Percentiles rank a stretch among this genome's conserved stretches.
Evolutionary conservation across 768 basidiomycete genomes (phyloP).

Genomic region (Lactarius hengduanensis): DNA sequence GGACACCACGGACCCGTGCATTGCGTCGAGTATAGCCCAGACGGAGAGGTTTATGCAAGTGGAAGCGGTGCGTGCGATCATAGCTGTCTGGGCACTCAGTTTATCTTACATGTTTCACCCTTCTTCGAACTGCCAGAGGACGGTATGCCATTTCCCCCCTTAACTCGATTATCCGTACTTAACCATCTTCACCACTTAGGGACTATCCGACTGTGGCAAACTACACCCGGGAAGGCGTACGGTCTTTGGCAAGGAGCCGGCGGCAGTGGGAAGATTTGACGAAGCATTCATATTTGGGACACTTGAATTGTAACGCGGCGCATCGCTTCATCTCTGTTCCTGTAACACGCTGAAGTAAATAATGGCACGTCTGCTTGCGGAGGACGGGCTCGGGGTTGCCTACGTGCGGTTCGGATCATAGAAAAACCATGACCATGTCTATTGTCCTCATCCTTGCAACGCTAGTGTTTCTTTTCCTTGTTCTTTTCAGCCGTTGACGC

Average conservation of each 20-base stretch:
- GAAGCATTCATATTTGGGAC: slow-evolving; percentile 5
- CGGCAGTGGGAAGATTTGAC: slow-evolving; percentile 40
- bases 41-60: slow-evolving; percentile 96
- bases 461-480: not conserved
- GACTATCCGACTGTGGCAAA: slow-evolving; percentile 97
- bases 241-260: slow-evolving; percentile 79
- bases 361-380: not conserved
- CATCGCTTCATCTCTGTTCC: slow-evolving; percentile 15
- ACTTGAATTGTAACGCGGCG: slow-evolving; percentile 19
- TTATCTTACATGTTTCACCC: slow-evolving; percentile 20
- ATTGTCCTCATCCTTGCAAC: not conserved
- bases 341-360: slow-evolving; percentile 11
- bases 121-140: slow-evolving; percentile 53
- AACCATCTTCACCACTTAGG: slow-evolving; percentile 43
- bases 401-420: not conserved
- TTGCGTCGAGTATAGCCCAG: slow-evolving; percentile 89
- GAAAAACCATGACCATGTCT: not conserved
- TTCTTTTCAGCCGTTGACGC: not conserved
- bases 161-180: slow-evolving; percentile 16
- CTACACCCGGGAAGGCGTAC: slow-evolving; percentile 88
- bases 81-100: slow-evolving; percentile 6
- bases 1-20: slow-evolving; percentile 98
- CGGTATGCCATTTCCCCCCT: slow-evolving; percentile 45
- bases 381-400: not conserved
- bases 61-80: slow-evolving; percentile 77